Conservation (phyloP, 2,329 filamentous ascomycete species). For the Aspergillus proliferans region DNA sequence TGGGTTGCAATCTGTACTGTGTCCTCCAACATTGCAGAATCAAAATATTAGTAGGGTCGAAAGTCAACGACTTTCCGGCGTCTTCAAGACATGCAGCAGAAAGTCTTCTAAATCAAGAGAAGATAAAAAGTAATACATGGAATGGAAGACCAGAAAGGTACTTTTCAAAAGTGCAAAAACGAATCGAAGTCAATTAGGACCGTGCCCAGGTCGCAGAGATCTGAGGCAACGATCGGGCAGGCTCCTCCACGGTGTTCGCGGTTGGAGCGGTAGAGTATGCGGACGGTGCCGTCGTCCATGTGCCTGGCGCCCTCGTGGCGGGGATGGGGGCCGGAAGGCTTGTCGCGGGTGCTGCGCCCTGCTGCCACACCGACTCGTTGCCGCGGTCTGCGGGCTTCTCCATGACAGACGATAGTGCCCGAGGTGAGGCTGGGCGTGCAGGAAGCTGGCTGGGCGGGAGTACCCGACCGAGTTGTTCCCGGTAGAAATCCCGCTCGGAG, state of each 20-base stretch:
- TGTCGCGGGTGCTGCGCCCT: not conserved
- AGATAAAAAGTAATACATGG: conserved; percentile 5
- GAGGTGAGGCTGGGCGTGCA: conserved; percentile 28
- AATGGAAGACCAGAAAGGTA: not conserved
- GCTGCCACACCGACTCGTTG: conserved; percentile 1
- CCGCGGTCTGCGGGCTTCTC: not conserved
- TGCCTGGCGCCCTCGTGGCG: conserved; percentile 6
- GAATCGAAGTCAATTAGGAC: not conserved
- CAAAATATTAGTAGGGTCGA: not conserved
- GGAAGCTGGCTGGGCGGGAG: conserved; percentile 21
- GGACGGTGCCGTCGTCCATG: conserved; percentile 9
- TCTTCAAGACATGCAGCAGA: not conserved
- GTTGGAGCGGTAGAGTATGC: conserved; percentile 5
- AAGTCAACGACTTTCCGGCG: not conserved
- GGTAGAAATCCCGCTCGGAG: conserved; percentile 35
- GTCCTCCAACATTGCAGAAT: too few species aligned
- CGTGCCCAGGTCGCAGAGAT: conserved; percentile 13
- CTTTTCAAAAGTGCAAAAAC: not conserved
- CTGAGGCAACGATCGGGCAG: conserved; percentile 10
- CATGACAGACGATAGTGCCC: conserved; percentile 1
- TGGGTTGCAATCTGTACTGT: too few species aligned
- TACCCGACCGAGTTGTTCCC: conserved; percentile 25
- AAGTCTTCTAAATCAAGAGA: conserved; percentile 6
- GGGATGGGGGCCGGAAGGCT: not conserved
- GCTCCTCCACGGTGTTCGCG: conserved; percentile 4